These are phyloP conservation scores for Blastomyces gilchristii DNA, from an alignment of 2,329 filamentous ascomycete genomes.

Conservation along the genomic window DNA sequence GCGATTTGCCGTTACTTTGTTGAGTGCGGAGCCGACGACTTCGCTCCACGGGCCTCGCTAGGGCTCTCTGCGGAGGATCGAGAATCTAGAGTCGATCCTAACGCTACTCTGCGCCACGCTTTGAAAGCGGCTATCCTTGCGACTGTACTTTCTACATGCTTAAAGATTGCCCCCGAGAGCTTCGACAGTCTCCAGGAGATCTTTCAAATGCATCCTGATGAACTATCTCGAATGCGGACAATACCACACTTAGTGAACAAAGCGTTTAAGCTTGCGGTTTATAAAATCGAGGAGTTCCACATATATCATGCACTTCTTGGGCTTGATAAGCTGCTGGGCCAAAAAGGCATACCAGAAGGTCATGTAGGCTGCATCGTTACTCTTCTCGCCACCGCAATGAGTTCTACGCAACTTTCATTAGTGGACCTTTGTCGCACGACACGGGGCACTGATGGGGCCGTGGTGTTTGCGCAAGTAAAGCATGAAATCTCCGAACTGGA, in stretches of 20 bases:
- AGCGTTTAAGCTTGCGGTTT: slow-evolving; percentile 1
- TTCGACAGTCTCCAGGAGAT: not conserved
- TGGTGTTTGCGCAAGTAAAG: not conserved
- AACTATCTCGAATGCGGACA: not conserved
- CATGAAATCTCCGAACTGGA: slow-evolving; percentile 2
- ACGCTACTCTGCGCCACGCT: not conserved
- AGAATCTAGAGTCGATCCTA: not conserved
- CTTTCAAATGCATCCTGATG: not conserved
- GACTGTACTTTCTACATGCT: not conserved
- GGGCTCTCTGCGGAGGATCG: not conserved
- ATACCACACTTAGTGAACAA: slow-evolving; percentile 5
- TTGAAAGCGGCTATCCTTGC: not conserved
- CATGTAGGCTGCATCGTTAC: slow-evolving; percentile 2
- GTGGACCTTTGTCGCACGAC: slow-evolving; percentile 1
- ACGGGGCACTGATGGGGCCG: not conserved
- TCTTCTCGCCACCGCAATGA: not conserved
- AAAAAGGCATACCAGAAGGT: not conserved
- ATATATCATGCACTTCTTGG: not conserved
- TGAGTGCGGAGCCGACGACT: not conserved
- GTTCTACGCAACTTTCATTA: not conserved
- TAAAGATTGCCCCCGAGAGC: not conserved
- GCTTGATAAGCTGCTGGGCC: not conserved
- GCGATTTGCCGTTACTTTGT: not conserved
- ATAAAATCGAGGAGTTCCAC: not conserved
- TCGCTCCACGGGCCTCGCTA: not conserved